Percentiles rank a stretch among this genome's conserved stretches.
Conservation (phyloP, 2,329 filamentous ascomycete species). For the Myriosclerotinia scirpicola region DNA sequence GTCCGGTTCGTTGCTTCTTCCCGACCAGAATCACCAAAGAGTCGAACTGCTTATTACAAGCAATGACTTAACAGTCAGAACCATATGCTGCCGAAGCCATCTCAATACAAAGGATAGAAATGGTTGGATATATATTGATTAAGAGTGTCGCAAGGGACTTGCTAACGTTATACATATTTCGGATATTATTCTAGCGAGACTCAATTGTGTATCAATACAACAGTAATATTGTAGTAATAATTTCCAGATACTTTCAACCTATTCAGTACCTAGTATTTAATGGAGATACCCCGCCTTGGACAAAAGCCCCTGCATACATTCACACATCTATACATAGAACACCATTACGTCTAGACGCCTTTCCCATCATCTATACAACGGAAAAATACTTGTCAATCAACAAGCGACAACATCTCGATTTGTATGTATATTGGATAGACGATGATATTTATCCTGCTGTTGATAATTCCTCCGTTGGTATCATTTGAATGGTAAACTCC, state of each 20-base stretch:
- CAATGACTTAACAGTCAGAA: too few relatives aligned
- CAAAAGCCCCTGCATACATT: constrained; percentile 2
- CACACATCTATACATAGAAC: neutral
- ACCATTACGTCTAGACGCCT: neutral
- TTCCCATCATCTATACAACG: neutral
- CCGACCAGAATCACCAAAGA: too few relatives aligned
- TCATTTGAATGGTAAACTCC: neutral
- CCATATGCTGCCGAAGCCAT: too few relatives aligned
- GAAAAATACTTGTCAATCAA: neutral
- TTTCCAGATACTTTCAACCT: too few relatives aligned
- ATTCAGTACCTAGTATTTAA: too few relatives aligned
- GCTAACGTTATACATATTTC: neutral
- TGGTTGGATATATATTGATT: too few relatives aligned
- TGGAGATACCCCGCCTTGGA: constrained; percentile 9
- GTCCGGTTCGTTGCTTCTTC: too few relatives aligned
- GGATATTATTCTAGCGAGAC: neutral
- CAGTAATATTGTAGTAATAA: too few relatives aligned
- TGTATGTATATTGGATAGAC: neutral
- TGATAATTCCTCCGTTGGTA: neutral
- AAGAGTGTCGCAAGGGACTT: too few relatives aligned
- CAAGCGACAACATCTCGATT: neutral
- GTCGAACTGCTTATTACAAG: too few relatives aligned
- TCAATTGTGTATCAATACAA: too few relatives aligned
- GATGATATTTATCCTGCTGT: neutral
- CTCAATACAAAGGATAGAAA: too few relatives aligned